phyloP scores from a whole-genome alignment of 257 asterid species.

The Salvia miltiorrhiza region DNA sequence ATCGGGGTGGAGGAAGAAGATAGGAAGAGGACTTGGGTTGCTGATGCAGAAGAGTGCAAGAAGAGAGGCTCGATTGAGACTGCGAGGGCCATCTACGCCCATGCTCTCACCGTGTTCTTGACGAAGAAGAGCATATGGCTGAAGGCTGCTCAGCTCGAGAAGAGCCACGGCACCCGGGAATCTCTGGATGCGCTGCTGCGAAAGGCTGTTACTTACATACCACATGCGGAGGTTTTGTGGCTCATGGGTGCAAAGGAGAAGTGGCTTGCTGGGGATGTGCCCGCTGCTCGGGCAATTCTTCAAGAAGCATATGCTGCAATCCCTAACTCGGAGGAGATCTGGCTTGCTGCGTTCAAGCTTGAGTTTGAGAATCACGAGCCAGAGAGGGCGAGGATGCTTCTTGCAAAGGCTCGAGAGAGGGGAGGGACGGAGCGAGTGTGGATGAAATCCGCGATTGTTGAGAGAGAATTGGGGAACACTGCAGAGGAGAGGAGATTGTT shows the following conservation, averaged over 20 bases:
- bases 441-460: slow-evolving; percentile 96
- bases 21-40: slow-evolving; percentile 95
- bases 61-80: slow-evolving; percentile 90
- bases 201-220: slow-evolving; percentile 85
- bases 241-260: slow-evolving; percentile 96
- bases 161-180: slow-evolving; percentile 88
- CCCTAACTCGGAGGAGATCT: slow-evolving; percentile 90
- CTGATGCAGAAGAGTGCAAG: slow-evolving; percentile 96
- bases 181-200: slow-evolving; percentile 76
- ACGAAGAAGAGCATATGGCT: slow-evolving; percentile 98
- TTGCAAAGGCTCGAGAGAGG: slow-evolving; percentile 87
- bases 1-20: slow-evolving; percentile 94
- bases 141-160: slow-evolving; percentile 96
- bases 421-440: slow-evolving; percentile 91
- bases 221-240: slow-evolving; percentile 90
- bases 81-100: slow-evolving; percentile 83
- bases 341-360: slow-evolving; percentile 98
- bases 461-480: slow-evolving; percentile 78
- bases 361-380: slow-evolving; percentile 96
- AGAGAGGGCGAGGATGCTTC: slow-evolving; percentile 83
- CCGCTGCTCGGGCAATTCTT: slow-evolving; percentile 87
- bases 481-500: slow-evolving; percentile 72
- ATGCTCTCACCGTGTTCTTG: slow-evolving; percentile 68
- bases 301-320: slow-evolving; percentile 97
- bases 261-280: slow-evolving; percentile 99